phyloP scores from a whole-genome alignment of 768 basidiomycete genomes.

The Serendipita sp. region DNA sequence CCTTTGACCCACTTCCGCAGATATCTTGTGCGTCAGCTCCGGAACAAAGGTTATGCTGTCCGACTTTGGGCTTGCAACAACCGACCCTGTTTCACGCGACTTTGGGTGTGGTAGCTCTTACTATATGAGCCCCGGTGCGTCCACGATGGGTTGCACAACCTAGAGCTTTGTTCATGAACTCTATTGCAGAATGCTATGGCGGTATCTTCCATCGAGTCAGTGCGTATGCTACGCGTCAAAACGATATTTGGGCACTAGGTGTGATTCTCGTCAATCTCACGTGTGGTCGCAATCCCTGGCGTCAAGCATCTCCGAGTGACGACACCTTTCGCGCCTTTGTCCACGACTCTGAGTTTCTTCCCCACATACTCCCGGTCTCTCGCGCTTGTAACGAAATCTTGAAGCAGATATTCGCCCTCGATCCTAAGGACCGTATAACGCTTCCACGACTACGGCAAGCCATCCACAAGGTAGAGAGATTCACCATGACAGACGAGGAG shows the following conservation, averaged over 20 bases:
- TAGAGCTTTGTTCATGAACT: not conserved
- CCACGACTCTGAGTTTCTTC: constrained; percentile 45
- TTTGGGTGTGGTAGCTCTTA: constrained; percentile 95
- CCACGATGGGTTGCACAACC: not conserved
- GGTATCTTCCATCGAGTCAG: constrained; percentile 45
- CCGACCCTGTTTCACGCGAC: constrained; percentile 68
- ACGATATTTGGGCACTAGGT: constrained; percentile 94
- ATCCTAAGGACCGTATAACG: constrained; percentile 45
- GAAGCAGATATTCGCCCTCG: constrained; percentile 53
- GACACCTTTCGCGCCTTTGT: constrained; percentile 69
- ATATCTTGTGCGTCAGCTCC: constrained; percentile 57
- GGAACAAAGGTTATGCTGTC: constrained; percentile 24
- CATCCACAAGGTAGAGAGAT: constrained; percentile 39
- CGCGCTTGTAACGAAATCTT: constrained; percentile 45
- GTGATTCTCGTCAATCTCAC: constrained; percentile 92
- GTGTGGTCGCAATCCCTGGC: constrained; percentile 94
- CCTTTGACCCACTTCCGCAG: constrained; percentile 13
- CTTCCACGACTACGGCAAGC: constrained; percentile 42
- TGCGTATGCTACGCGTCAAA: constrained; percentile 70
- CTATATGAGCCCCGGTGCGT: constrained; percentile 78
- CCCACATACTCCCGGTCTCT: constrained; percentile 58
- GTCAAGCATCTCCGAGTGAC: constrained; percentile 59
- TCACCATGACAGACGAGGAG: constrained; percentile 43
- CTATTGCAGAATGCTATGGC: constrained; percentile 30
- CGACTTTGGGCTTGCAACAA: constrained; percentile 53